phyloP scores from a whole-genome alignment of 2,329 filamentous ascomycete species.

The Akanthomyces dipterigenus region DNA sequence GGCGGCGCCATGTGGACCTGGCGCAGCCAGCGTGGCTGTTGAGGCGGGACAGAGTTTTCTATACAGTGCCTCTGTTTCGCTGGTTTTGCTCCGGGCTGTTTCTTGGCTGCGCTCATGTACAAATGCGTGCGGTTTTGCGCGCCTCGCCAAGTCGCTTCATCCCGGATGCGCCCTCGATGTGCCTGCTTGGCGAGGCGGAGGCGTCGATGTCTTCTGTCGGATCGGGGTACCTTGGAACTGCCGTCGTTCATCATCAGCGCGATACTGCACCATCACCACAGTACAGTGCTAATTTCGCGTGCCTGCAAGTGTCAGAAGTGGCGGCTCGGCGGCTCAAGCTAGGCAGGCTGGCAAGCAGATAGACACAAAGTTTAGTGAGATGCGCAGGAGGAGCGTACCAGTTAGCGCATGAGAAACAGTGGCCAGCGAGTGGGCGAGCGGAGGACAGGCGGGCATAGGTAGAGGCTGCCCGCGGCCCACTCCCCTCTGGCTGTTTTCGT shows the following conservation, averaged over 20 bases:
- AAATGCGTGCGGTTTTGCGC: background rate
- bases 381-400: background rate
- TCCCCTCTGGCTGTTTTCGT: background rate
- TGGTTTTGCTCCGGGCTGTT: background rate
- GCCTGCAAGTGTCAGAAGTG: background rate
- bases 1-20: constrained; percentile 8
- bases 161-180: background rate
- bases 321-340: background rate
- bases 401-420: background rate
- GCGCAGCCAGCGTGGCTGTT: background rate
- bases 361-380: constrained; percentile 9
- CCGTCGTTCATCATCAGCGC: no score
- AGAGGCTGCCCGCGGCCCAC: background rate
- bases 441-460: background rate
- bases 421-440: background rate
- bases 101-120: background rate
- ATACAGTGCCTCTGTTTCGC: constrained; percentile 8
- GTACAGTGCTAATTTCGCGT: background rate
- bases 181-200: background rate
- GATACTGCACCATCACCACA: background rate
- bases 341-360: background rate
- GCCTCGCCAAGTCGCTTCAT: constrained; percentile 10
- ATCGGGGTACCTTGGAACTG: background rate
- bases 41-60: constrained; percentile 1
- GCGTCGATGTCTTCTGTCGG: background rate